Evolutionary conservation across 2,329 filamentous ascomycete species (phyloP).

Genomic region (Fulvia fulva): DNA sequence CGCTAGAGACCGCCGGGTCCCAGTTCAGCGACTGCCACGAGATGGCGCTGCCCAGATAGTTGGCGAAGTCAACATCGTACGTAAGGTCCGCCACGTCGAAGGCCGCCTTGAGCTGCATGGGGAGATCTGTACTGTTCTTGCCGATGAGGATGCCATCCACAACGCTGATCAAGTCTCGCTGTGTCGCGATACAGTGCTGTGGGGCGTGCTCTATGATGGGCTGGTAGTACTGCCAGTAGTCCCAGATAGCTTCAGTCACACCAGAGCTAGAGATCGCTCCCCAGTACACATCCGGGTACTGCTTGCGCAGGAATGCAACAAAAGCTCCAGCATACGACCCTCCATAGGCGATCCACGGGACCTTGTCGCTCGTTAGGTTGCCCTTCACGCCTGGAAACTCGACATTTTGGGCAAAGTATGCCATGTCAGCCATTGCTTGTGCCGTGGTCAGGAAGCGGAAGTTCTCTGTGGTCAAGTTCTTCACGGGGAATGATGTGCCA

Average conservation of each 20-base stretch:
- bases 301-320: constrained; percentile 68
- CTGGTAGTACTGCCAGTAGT: constrained; percentile 64
- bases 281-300: constrained; percentile 76
- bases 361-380: constrained; percentile 61
- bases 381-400: constrained; percentile 65
- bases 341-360: constrained; percentile 75
- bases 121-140: constrained; percentile 41
- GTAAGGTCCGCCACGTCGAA: constrained; percentile 52
- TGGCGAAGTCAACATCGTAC: constrained; percentile 52
- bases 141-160: constrained; percentile 56
- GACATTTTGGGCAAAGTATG: constrained; percentile 73
- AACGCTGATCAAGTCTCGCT: constrained; percentile 58
- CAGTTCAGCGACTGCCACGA: constrained; percentile 57
- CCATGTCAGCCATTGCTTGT: constrained; percentile 75
- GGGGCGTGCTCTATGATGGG: constrained; percentile 55
- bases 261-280: constrained; percentile 77
- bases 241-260: constrained; percentile 68
- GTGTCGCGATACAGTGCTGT: constrained; percentile 60
- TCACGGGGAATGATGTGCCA: constrained; percentile 66
- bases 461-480: constrained; percentile 63
- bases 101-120: constrained; percentile 47
- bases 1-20: constrained; percentile 53
- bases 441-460: constrained; percentile 80
- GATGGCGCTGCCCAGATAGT: constrained; percentile 42
- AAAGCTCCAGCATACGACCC: constrained; percentile 81